Base-by-base conservation (phyloP, 139 green algal species). In the Helicosporidium sp. region DNA sequence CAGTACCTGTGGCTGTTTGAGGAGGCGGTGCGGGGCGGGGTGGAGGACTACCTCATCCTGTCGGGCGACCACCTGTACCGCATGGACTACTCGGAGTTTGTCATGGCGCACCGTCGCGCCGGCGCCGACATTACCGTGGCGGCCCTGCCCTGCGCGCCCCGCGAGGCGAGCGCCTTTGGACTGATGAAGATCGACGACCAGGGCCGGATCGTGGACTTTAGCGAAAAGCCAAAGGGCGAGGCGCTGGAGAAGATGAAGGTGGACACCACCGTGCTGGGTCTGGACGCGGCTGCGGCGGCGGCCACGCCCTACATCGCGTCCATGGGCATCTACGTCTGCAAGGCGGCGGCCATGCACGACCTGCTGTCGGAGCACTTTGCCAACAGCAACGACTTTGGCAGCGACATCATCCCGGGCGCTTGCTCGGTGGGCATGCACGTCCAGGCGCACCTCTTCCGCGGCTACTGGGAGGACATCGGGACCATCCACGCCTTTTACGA, bases 1-100 rank as follows among this genome's bases (percentile, higher is more conserved):
- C 90, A 99, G 65, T 99, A 98, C 72, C 72, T 95, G 58, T 99
- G 90, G 87, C 77, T 98, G 28, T 95, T 99, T 66, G 78, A 96
- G 41, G 79, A 95, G 52, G 70, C 77, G 7, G 64, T 79, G 52
- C 55, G 75, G 18, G 72, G 86, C 26, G 77, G 84, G 25, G 78
- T 96, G 40, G 75, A 95, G 66, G 87, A 99, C 61, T 95, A 87
- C 65, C 68, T 98, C 33, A 97, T 99, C 62, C 76, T 99, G 15
- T 93, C 89, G 52, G 88, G 83, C 47, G 89, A 99, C 74, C 89
- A 99, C 69, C 71, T 99, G 57, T 99, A 99, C 73, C 78, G 89
- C 66, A 98, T 98, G 90, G 85, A 99, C 76, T 99, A 99, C 74
- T 62, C 74, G 26, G 69, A 85, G 25, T 99, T 99, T 76, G 85